A percentile compares a stretch with the other conserved stretches of the same genome.
Evolutionary conservation across 106 monocot genomes (phyloP).

Genomic region (Cymbidium sinense): DNA sequence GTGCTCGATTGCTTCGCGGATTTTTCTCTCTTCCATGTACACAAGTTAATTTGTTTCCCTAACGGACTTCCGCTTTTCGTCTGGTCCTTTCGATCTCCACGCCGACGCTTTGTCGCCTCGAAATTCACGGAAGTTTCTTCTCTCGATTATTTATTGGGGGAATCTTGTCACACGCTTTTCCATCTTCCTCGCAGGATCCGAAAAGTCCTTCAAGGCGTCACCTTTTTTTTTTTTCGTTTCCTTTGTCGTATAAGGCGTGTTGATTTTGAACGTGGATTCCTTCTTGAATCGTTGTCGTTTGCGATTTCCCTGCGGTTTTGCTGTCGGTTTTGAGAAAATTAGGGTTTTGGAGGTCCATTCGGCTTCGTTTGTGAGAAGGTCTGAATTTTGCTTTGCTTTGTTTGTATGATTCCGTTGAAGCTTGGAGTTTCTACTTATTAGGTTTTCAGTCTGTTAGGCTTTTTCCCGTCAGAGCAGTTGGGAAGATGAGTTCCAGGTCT

Average conservation of each 20-base stretch:
- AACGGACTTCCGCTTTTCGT: not conserved
- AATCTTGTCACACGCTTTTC: not conserved
- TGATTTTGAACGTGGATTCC: not conserved
- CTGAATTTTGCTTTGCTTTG: not conserved
- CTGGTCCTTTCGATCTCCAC: not conserved
- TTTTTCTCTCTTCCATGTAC: not conserved
- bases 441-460: not conserved
- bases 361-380: not conserved
- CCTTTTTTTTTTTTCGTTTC: not conserved
- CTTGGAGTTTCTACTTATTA: not conserved
- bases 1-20: not conserved
- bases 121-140: not conserved
- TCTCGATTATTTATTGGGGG: not conserved
- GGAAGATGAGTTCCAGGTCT: constrained; percentile 67
- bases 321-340: not conserved
- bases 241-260: not conserved
- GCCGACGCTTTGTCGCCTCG: not conserved
- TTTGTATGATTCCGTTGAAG: not conserved
- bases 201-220: not conserved
- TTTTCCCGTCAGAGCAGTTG: not conserved
- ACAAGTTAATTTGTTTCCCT: not conserved
- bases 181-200: not conserved
- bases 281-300: not conserved
- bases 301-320: not conserved
- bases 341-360: not conserved